Base-by-base conservation (phyloP, 768 basidiomycete genomes). In the Pleurotus pulmonarius region DNA sequence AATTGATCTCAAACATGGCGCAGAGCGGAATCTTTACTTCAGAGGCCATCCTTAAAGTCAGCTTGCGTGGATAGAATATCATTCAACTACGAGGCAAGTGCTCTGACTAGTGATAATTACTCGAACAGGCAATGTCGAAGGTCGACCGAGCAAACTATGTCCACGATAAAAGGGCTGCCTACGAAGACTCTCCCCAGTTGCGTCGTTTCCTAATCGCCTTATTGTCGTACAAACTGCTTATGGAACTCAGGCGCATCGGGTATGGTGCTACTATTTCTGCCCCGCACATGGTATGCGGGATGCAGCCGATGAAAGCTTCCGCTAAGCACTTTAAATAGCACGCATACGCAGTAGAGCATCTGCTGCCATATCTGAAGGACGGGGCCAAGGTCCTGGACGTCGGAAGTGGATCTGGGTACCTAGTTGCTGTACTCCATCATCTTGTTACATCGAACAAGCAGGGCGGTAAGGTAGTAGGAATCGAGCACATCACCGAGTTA, bases 241-340 rank as follows among this genome's bases (percentile, higher is more conserved):
- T 20, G 40, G 18, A 9, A 38, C 29, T 41, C n/a, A 90, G 90
- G 67, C 58, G 77, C 15, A 94, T 94, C 51, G 89, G 90, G 2
- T 81, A 88, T 64, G 87, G 85, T 11, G 95, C 94, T 12, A 99
- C 96, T 0, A 98, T 99, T 59, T 92, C 90, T 39, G 96, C 96
- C 0, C 96, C 96, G 1, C 96, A 99, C 67, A 98, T 98, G 95
- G 90, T 88, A n/a, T 52, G 66, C 64, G 41, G 26, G 40, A 43
- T 29, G 3, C 29, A 9, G 9, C 9, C 9, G 0, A 34, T 46
- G 16, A 3, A 3, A 48, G 8, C 16, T 40, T 34, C 29, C 38
- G 16, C 26, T 29, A 26, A 34, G 43, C 55, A 16, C 53, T 7
- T 20, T 9, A 24, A n/a, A 16, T 58, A 90, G 89, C 94, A 97